A percentile compares a stretch with the other conserved stretches of the same genome.
Conservation (phyloP, 2,329 filamentous ascomycete genomes). For the Didymella pomorum region DNA sequence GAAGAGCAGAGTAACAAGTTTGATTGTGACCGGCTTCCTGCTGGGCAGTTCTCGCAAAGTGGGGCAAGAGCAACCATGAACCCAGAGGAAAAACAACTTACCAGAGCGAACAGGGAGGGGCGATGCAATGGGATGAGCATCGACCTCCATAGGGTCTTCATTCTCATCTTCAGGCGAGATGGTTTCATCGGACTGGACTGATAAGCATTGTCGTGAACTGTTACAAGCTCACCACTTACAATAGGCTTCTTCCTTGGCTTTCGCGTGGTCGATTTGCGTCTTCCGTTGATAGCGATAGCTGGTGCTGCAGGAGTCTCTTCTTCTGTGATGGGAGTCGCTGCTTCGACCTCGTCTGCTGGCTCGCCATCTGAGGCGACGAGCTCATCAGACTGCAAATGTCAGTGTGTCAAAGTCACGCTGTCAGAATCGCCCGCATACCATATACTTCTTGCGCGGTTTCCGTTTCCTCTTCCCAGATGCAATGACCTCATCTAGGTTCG, state of each 20-base stretch:
- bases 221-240: conserved; percentile 27
- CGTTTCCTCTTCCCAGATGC: conserved; percentile 40
- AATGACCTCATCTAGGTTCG: conserved; percentile 33
- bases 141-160: conserved; percentile 35
- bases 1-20: background rate
- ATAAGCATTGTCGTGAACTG: conserved; percentile 10
- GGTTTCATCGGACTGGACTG: conserved; percentile 37
- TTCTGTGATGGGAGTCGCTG: conserved; percentile 12
- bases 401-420: conserved; percentile 12
- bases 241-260: conserved; percentile 43
- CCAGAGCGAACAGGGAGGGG: conserved; percentile 37
- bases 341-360: conserved; percentile 30
- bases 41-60: conserved; percentile 1
- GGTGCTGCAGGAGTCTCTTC: conserved; percentile 24
- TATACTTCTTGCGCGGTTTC: conserved; percentile 40
- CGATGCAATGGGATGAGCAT: conserved; percentile 28
- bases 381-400: conserved; percentile 39
- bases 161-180: conserved; percentile 44
- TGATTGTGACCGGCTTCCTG: background rate
- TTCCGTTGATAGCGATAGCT: conserved; percentile 28
- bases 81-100: conserved; percentile 29
- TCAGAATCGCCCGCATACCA: conserved; percentile 26
- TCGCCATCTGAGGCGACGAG: conserved; percentile 42
- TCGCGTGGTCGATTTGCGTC: conserved; percentile 37
- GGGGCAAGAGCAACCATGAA: conserved; percentile 3